Conservation (phyloP, 495 filamentous ascomycete species). For the Friedmanniomyces endolithicus region DNA sequence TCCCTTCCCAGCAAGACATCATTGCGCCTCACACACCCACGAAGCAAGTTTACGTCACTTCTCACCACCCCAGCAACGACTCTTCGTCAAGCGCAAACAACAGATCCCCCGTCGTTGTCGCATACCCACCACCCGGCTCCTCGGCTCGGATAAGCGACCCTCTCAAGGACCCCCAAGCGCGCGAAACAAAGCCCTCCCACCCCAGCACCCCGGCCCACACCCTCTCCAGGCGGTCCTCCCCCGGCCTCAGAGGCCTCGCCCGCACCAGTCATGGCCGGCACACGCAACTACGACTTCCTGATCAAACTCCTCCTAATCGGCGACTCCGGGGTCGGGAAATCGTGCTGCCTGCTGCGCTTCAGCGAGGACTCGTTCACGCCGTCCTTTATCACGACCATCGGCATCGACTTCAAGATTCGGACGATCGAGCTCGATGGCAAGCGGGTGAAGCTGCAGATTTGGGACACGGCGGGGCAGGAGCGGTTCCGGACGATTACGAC, state of each 20-base stretch:
- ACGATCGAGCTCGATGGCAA: constrained; percentile 98
- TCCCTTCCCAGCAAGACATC: too few relatives aligned
- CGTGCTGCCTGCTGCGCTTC: constrained; percentile 94
- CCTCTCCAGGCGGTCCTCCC: not conserved
- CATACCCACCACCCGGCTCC: not conserved
- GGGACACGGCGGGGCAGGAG: constrained; percentile 97
- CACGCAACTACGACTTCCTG: constrained; percentile 96
- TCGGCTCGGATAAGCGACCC: not conserved
- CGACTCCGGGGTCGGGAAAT: constrained; percentile 96
- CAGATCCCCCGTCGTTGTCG: not conserved
- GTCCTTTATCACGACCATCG: constrained; percentile 98
- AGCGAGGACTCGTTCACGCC: constrained; percentile 98
- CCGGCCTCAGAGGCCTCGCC: not conserved
- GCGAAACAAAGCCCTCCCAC: not conserved
- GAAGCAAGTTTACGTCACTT: not conserved
- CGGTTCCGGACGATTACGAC: constrained; percentile 97
- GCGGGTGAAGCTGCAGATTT: constrained; percentile 96
- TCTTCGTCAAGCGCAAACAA: not conserved
- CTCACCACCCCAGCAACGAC: not conserved
- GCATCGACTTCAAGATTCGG: constrained; percentile 99
- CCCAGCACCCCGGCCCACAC: not conserved
- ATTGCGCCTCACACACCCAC: not conserved
- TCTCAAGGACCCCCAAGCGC: not conserved
- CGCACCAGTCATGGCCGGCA: constrained; percentile 65
- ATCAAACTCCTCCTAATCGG: constrained; percentile 98